phyloP scores from a whole-genome alignment of 2,329 filamentous ascomycete species.

The Tolypocladium tropicale region DNA sequence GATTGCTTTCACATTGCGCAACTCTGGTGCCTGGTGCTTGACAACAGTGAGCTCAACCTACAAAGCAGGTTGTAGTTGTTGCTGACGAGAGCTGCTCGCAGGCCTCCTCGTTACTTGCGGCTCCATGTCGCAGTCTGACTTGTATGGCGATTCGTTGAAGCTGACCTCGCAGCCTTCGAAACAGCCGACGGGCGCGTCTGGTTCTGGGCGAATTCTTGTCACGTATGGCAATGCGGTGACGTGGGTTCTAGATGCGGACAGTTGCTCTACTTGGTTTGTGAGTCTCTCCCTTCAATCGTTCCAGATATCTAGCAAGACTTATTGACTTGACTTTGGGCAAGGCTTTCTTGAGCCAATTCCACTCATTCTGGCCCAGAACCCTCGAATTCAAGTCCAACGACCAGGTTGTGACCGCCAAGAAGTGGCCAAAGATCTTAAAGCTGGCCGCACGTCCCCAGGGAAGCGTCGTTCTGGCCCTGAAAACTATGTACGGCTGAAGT shows the following conservation, averaged over 20 bases:
- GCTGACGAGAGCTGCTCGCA: slow-evolving; percentile 8
- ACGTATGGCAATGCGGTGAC: slow-evolving; percentile 21
- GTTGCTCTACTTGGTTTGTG: slow-evolving; percentile 36
- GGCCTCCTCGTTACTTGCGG: slow-evolving; percentile 32
- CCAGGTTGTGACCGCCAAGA: slow-evolving; percentile 14
- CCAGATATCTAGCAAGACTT: not conserved
- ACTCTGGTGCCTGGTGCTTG: slow-evolving; percentile 35
- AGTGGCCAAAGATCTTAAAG: slow-evolving; percentile 20
- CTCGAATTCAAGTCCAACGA: slow-evolving; percentile 25
- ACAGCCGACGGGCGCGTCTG: slow-evolving; percentile 4
- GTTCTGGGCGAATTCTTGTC: slow-evolving; percentile 20
- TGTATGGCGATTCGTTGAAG: slow-evolving; percentile 22
- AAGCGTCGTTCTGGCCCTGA: slow-evolving; percentile 13
- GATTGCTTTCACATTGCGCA: slow-evolving; percentile 38
- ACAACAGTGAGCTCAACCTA: slow-evolving; percentile 24
- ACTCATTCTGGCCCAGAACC: slow-evolving; percentile 29
- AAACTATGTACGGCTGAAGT: slow-evolving; percentile 7
- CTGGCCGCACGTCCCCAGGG: slow-evolving; percentile 11
- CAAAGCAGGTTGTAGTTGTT: not conserved
- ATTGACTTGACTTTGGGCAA: slow-evolving; percentile 10
- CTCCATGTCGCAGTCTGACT: slow-evolving; percentile 19
- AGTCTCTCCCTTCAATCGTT: slow-evolving; percentile 6
- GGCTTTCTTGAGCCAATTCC: slow-evolving; percentile 31
- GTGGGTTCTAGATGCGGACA: slow-evolving; percentile 26
- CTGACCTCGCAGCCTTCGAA: slow-evolving; percentile 18